phyloP scores from a whole-genome alignment of 805 yeast genomes.

The Starmera dryadoides region DNA sequence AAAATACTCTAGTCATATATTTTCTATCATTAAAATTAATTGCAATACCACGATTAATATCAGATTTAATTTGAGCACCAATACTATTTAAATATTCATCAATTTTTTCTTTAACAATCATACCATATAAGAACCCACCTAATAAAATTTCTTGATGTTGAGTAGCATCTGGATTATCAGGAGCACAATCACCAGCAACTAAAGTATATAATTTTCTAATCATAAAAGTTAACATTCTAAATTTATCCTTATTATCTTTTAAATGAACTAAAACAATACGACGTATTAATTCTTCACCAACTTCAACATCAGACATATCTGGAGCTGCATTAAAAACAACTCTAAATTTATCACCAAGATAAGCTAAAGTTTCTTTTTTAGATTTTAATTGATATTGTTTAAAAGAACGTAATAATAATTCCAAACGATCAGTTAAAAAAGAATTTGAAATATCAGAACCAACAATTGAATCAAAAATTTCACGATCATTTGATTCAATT shows the following conservation, averaged over 20 bases:
- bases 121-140: conserved; percentile 94
- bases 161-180: conserved; percentile 98
- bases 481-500: conserved; percentile 86
- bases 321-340: conserved; percentile 86
- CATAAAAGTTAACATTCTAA: conserved; percentile 85
- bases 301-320: conserved; percentile 83
- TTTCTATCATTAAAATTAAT: conserved; percentile 80
- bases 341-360: conserved; percentile 92
- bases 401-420: conserved; percentile 81
- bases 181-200: conserved; percentile 94
- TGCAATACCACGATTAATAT: conserved; percentile 71
- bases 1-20: conserved; percentile 73
- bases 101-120: conserved; percentile 93
- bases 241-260: conserved; percentile 68
- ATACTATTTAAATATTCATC: conserved; percentile 83
- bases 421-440: conserved; percentile 96
- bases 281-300: conserved; percentile 76
- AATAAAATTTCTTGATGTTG: conserved; percentile 96
- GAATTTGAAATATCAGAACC: conserved; percentile 85
- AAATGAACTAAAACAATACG: conserved; percentile 89
- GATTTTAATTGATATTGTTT: conserved; percentile 74
- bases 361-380: conserved; percentile 84
- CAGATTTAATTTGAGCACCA: conserved; percentile 67
- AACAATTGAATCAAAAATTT: conserved; percentile 91
- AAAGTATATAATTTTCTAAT: conserved; percentile 88